Conservation (phyloP, 106 monocot species). For the Dioscorea dumetorum region DNA sequence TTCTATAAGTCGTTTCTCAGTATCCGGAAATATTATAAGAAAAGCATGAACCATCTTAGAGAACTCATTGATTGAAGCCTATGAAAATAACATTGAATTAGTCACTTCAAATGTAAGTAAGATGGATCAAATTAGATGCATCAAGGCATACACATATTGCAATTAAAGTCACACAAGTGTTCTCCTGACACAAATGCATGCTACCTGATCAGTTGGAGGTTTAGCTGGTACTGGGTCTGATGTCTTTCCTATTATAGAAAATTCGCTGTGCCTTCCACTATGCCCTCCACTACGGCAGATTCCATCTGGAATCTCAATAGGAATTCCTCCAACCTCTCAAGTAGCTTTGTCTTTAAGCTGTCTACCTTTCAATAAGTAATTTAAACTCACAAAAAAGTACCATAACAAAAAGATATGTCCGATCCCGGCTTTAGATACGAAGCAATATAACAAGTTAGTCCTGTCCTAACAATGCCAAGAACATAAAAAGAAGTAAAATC, state of each 20-base stretch:
- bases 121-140: too few relatives aligned
- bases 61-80: conserved; percentile 76
- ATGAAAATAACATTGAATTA: background rate
- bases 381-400: too few relatives aligned
- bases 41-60: conserved; percentile 78
- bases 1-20: conserved; percentile 72
- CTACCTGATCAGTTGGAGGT: conserved; percentile 1
- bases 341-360: conserved; percentile 52
- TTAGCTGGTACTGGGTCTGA: conserved; percentile 9
- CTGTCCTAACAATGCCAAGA: too few relatives aligned
- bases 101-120: too few relatives aligned
- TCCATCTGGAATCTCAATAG: conserved; percentile 46
- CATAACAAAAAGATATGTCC: too few relatives aligned
- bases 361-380: conserved; percentile 33
- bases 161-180: background rate
- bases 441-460: too few relatives aligned
- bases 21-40: conserved; percentile 97
- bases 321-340: conserved; percentile 70
- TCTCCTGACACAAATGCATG: background rate
- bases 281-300: conserved; percentile 18
- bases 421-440: too few relatives aligned
- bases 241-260: conserved; percentile 7
- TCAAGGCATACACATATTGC: background rate
- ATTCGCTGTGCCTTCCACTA: conserved; percentile 3
- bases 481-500: too few relatives aligned